Conservation (phyloP, 805 yeast genomes). For the Candida golubevii region DNA sequence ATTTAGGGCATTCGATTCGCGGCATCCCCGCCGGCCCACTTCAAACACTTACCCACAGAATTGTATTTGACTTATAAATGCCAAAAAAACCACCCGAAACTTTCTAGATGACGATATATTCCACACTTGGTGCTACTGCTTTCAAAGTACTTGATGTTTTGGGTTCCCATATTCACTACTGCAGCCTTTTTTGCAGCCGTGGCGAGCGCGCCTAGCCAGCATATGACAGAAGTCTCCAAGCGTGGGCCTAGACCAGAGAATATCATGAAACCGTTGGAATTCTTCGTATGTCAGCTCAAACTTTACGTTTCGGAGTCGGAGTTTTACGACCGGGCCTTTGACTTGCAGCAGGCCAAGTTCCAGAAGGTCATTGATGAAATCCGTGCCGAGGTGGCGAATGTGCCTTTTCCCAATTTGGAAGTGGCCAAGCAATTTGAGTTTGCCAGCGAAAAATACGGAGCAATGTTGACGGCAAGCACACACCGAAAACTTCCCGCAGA, state of each 20-base stretch:
- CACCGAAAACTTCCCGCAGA: neutral
- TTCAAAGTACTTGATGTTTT: no score
- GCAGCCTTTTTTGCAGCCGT: no score
- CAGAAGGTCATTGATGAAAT: neutral
- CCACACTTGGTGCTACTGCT: no score
- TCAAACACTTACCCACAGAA: no score
- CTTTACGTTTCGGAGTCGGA: neutral
- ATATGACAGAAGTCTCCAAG: neutral
- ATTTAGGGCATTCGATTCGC: no score
- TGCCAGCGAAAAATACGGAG: neutral
- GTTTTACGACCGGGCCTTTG: neutral
- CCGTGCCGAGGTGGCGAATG: neutral
- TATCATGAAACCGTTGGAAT: neutral
- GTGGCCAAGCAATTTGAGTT: neutral
- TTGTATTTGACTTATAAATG: no score
- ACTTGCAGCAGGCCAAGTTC: neutral
- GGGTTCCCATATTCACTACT: no score
- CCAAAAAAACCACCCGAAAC: no score
- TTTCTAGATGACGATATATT: no score
- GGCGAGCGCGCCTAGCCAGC: no score
- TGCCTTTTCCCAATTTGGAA: conserved; percentile 14
- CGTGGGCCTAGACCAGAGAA: neutral
- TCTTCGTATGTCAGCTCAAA: neutral
- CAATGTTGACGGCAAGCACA: neutral
- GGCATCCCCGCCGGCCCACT: no score